Conservation (phyloP, 495 filamentous ascomycete genomes). For the Aspergillus sparsus region DNA sequence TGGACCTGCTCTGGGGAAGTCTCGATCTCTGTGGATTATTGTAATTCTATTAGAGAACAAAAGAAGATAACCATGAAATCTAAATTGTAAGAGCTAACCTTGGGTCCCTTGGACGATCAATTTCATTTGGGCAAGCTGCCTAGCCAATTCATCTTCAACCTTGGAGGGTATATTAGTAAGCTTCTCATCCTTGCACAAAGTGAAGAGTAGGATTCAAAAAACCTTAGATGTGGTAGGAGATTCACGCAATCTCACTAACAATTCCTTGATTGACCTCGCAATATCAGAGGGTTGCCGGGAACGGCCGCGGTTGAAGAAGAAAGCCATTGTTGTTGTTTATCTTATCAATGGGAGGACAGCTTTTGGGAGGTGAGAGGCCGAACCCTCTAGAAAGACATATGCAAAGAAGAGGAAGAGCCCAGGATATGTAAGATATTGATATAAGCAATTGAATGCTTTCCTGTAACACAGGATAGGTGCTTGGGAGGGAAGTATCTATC, state of each 20-base stretch:
- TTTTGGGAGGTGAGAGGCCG: conserved; percentile 7
- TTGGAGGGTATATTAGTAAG: conserved; percentile 36
- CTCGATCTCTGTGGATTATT: conserved; percentile 65
- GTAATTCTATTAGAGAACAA: conserved; percentile 10
- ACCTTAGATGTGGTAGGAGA: conserved; percentile 46
- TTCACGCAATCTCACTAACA: conserved; percentile 52
- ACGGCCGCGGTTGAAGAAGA: conserved; percentile 78
- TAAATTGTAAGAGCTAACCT: conserved; percentile 49
- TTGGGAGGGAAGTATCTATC: conserved; percentile 4
- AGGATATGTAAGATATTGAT: neutral
- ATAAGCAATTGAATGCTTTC: neutral
- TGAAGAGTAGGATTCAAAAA: conserved; percentile 25
- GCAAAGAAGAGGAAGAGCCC: neutral
- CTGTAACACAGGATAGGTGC: conserved; percentile 1
- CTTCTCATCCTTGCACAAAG: conserved; percentile 27
- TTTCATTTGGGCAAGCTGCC: conserved; percentile 79
- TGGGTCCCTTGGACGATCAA: conserved; percentile 79
- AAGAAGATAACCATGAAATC: neutral
- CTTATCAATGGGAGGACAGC: conserved; percentile 18
- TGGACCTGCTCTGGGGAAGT: conserved; percentile 82
- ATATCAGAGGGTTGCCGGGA: conserved; percentile 57
- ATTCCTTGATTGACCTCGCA: conserved; percentile 58
- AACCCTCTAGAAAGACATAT: conserved; percentile 1
- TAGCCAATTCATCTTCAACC: conserved; percentile 75
- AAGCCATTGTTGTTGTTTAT: conserved; percentile 65